Conservation (phyloP, 257 asterid genomes). For the Petunia secreta region DNA sequence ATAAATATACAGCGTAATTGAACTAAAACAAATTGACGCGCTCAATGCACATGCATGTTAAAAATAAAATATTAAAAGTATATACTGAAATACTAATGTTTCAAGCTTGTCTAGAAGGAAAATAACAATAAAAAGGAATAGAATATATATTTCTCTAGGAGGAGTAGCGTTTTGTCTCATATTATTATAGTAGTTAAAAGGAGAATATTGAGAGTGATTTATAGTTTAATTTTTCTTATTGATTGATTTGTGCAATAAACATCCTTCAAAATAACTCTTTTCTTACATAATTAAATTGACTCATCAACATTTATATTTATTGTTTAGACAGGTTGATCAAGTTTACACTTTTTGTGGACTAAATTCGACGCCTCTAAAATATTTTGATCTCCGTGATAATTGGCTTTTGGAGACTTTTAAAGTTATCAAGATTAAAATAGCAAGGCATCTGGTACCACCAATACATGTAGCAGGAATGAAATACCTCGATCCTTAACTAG, state of each 20-base stretch:
- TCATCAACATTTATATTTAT: not conserved
- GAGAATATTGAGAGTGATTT: too few relatives aligned
- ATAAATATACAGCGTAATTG: not conserved
- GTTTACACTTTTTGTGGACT: not conserved
- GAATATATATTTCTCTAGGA: not conserved
- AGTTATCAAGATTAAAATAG: not conserved
- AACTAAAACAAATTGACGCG: too few relatives aligned
- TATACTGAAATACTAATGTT: not conserved
- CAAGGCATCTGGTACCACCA: not conserved
- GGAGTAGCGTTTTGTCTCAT: not conserved
- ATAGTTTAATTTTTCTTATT: too few relatives aligned
- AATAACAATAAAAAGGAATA: too few relatives aligned
- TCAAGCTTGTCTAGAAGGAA: not conserved
- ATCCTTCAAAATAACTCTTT: not conserved
- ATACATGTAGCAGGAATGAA: too few relatives aligned
- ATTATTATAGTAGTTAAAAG: not conserved
- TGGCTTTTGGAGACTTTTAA: conserved; percentile 4
- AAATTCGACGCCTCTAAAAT: not conserved
- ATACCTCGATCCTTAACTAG: too few relatives aligned
- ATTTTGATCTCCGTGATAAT: not conserved
- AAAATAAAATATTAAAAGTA: not conserved
- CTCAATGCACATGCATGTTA: not conserved
- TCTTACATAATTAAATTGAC: not conserved
- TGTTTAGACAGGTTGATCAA: not conserved
- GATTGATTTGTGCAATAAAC: too few relatives aligned